Conservation (phyloP, 78 protist species). For the Acrasis kona region DNA sequence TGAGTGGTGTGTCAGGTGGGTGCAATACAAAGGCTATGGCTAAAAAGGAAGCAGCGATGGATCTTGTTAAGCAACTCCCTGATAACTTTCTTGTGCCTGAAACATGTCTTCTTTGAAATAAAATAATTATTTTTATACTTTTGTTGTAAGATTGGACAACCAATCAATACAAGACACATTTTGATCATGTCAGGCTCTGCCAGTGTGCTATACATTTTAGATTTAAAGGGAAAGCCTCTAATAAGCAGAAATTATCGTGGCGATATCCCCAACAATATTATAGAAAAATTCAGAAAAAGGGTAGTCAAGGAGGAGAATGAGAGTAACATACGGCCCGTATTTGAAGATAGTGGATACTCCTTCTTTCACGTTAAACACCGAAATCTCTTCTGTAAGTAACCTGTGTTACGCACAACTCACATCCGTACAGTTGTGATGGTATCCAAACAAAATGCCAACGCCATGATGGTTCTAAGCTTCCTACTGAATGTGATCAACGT, state of each 20-base stretch:
- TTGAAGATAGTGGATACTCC: conserved; percentile 69
- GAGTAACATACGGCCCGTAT: conserved; percentile 44
- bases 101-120: too few relatives aligned
- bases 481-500: conserved; percentile 74
- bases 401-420: neutral
- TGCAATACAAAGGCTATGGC: too few relatives aligned
- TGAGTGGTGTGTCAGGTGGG: too few relatives aligned
- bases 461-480: conserved; percentile 64
- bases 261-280: conserved; percentile 7
- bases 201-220: too few relatives aligned
- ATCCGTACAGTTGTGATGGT: conserved; percentile 65
- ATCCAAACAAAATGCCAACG: conserved; percentile 83
- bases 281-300: conserved; percentile 6
- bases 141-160: too few relatives aligned
- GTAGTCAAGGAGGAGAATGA: conserved; percentile 59
- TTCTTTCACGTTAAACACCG: conserved; percentile 78
- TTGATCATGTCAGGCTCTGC: too few relatives aligned
- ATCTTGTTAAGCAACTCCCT: too few relatives aligned
- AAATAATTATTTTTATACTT: too few relatives aligned
- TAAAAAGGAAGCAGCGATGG: too few relatives aligned
- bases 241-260: conserved; percentile 27
- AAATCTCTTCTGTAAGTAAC: conserved; percentile 67
- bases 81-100: too few relatives aligned
- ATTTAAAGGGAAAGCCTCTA: conserved; percentile 23
- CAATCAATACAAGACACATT: too few relatives aligned